Evolutionary conservation across 2,329 filamentous ascomycete species (phyloP), one percentile per base, ranked within the genome.

Genomic region (Paecilomyces fulvus): DNA sequence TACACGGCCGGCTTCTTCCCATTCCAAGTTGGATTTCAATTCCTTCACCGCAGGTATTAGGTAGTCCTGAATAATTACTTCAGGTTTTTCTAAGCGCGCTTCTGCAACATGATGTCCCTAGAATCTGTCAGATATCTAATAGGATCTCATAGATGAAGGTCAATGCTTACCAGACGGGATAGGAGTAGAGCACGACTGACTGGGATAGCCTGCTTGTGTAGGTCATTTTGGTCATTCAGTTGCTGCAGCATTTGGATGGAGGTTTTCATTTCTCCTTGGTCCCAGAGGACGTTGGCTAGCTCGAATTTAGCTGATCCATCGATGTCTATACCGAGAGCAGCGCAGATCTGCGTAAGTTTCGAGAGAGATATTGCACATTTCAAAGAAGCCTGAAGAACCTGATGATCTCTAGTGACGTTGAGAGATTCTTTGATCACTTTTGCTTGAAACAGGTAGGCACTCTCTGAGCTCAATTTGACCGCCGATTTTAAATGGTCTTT

Each of bases 231-330:
- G 49, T 79, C 76, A 55, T 88, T 82, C 10, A 96, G 80, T 49
- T 83, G 81, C 65, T 92, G 88, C 20, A 97, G 82, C 81, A 97
- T 92, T 37, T 86, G 83, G 58, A 99, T 96, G 0, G 94, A 96
- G 0, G 89, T 84, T 20, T 87, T 84, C 77, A 90, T 89, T 71
- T 99, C 92, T 11, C 91, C 91, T 68, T 96, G 88, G 60, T 95
- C 90, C 92, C 94, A 99, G 0, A 99, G 77, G 6, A 95, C 90
- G 65, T 88, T 90, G 10, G 95, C 92, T 7, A 89, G 83, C 70
- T 97, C 94, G 55, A 92, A 83, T 60, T 86, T 85, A 43, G 91
- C 83, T 11, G 86, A 86, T 11, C 86, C 88, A 66, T 91, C 87
- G 49, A 96, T 83, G 56, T 85, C 82, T 1, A 97, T 74, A 0